Conservation (phyloP, 495 filamentous ascomycete species). For the Penicillium desertorum region DNA sequence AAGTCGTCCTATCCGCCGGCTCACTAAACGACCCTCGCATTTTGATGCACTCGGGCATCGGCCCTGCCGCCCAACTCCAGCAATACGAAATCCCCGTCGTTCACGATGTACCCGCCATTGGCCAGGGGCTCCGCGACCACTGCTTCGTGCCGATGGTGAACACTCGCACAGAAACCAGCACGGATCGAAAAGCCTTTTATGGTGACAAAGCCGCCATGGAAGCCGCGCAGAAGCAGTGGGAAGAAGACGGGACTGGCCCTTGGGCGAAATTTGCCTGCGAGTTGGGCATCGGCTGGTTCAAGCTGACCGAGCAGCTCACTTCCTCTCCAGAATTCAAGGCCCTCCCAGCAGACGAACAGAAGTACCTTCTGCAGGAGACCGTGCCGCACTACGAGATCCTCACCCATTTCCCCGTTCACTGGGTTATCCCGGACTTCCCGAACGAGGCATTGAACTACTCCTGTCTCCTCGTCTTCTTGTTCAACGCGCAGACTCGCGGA, state of each 20-base stretch:
- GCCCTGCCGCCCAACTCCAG: conserved; percentile 25
- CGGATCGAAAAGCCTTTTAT: conserved; percentile 27
- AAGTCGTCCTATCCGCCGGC: conserved; percentile 49
- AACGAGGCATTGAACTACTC: conserved; percentile 25
- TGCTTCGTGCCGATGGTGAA: conserved; percentile 26
- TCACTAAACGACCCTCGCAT: conserved; percentile 47
- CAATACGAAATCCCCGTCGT: conserved; percentile 28
- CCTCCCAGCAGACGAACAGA: conserved; percentile 38
- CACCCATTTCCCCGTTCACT: conserved; percentile 32
- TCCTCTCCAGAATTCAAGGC: conserved; percentile 41
- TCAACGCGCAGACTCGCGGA: conserved; percentile 42
- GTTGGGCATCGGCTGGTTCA: conserved; percentile 53
- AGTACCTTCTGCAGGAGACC: conserved; percentile 38
- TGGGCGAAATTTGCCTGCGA: conserved; percentile 43
- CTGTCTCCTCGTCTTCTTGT: conserved; percentile 26
- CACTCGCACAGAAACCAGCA: conserved; percentile 25
- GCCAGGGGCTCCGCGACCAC: conserved; percentile 32
- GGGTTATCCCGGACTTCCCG: conserved; percentile 31
- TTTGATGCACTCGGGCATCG: conserved; percentile 48
- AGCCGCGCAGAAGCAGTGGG: conserved; percentile 46
- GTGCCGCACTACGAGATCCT: conserved; percentile 45
- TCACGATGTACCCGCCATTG: conserved; percentile 28
- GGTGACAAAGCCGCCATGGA: conserved; percentile 33
- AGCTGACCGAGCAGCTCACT: conserved; percentile 37
- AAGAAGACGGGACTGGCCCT: conserved; percentile 44